Evolutionary conservation across 2,329 filamentous ascomycete genomes (phyloP).

Genomic region (Talaromyces sp.): DNA sequence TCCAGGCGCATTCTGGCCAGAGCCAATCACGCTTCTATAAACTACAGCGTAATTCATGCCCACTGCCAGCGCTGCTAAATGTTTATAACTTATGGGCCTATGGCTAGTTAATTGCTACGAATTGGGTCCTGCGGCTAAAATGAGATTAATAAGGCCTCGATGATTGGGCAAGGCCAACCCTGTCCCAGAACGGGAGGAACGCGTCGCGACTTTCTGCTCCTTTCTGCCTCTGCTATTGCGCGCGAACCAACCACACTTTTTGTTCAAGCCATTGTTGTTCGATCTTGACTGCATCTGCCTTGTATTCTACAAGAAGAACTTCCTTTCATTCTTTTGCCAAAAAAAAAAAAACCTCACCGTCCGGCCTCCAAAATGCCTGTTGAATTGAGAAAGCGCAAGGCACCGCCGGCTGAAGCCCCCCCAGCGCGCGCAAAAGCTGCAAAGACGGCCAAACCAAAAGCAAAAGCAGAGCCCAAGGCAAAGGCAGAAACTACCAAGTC

Average conservation of each 20-base stretch:
- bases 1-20: neutral
- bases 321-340: too few species aligned
- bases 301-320: too few species aligned
- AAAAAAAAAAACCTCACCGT: too few species aligned
- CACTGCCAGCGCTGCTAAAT: neutral
- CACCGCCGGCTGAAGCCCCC: constrained; percentile 39
- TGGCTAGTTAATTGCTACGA: neutral
- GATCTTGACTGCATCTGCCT: neutral
- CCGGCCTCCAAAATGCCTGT: constrained; percentile 41
- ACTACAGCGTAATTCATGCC: too few species aligned
- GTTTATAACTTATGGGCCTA: too few species aligned
- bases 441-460: constrained; percentile 11
- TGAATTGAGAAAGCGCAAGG: constrained; percentile 59
- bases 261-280: neutral
- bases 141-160: neutral
- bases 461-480: constrained; percentile 7
- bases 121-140: neutral
- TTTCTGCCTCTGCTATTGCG: neutral
- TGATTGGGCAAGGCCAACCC: neutral
- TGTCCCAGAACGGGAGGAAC: neutral
- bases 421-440: constrained; percentile 23
- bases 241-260: neutral
- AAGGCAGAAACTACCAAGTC: constrained; percentile 15
- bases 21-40: too few species aligned
- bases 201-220: neutral